Percentiles rank a stretch among this genome's conserved stretches.
Evolutionary conservation across 2,329 filamentous ascomycete species (phyloP).

Genomic region (Gyromitra esculenta): DNA sequence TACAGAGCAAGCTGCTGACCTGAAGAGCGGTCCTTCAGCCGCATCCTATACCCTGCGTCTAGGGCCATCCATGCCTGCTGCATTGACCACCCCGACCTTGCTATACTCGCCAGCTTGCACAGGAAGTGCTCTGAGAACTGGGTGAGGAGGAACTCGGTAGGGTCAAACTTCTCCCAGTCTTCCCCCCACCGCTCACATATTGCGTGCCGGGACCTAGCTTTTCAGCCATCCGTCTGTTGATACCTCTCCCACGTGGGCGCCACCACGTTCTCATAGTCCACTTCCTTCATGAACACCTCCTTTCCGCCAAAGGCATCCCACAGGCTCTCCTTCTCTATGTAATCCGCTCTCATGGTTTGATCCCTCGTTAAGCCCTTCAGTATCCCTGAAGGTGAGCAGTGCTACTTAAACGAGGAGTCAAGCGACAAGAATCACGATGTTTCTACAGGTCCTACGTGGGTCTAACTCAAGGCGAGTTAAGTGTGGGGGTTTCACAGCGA

Average conservation of each 20-base stretch:
- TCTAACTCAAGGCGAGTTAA: too few relatives aligned
- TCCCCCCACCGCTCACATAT: not conserved
- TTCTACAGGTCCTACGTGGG: too few relatives aligned
- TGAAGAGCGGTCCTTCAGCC: not conserved
- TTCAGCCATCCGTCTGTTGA: not conserved
- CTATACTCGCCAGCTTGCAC: not conserved
- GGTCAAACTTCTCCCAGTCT: not conserved
- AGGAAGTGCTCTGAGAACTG: not conserved
- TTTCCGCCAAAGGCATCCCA: not conserved
- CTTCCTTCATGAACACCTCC: not conserved
- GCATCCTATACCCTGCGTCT: not conserved
- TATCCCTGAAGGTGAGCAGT: too few relatives aligned
- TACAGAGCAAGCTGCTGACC: not conserved
- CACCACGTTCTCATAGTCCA: not conserved
- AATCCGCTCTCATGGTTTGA: too few relatives aligned
- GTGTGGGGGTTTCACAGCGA: too few relatives aligned
- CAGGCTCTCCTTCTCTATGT: not conserved
- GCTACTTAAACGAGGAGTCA: too few relatives aligned
- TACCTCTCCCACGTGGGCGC: not conserved
- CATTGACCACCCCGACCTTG: not conserved
- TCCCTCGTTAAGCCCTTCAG: too few relatives aligned
- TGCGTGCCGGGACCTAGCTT: not conserved
- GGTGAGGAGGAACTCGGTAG: not conserved
- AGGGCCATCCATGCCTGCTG: not conserved
- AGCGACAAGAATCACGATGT: too few relatives aligned